Evolutionary conservation across 306 rosid genomes (phyloP).

Genomic region (Inga leiocalycina): DNA sequence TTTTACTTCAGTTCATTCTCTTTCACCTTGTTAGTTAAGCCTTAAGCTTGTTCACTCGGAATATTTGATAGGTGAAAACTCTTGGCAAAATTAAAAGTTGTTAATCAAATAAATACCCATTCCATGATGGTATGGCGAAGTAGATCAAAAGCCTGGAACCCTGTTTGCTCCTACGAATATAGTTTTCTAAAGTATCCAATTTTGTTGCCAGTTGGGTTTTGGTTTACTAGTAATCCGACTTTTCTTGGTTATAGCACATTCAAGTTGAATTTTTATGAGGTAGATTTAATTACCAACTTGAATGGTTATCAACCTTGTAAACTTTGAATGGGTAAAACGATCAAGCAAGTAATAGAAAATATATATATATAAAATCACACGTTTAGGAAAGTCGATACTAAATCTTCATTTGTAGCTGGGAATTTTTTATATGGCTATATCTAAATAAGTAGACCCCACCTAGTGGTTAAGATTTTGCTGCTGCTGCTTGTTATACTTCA

Average conservation of each 20-base stretch:
- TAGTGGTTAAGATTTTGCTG: neutral
- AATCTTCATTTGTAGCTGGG: neutral
- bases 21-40: neutral
- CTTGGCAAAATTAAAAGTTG: neutral
- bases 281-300: neutral
- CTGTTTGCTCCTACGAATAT: neutral
- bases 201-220: neutral
- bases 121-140: neutral
- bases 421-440: neutral
- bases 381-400: no score
- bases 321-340: neutral
- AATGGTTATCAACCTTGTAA: neutral
- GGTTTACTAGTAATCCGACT: neutral
- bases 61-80: neutral
- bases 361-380: neutral
- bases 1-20: neutral
- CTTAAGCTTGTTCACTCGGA: neutral
- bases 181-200: neutral
- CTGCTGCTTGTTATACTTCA: no score
- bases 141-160: neutral
- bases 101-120: neutral
- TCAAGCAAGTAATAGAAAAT: neutral
- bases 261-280: neutral
- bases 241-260: neutral
- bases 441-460: neutral